phyloP scores from a whole-genome alignment of 495 filamentous ascomycete species.

The Penicillium canariense region DNA sequence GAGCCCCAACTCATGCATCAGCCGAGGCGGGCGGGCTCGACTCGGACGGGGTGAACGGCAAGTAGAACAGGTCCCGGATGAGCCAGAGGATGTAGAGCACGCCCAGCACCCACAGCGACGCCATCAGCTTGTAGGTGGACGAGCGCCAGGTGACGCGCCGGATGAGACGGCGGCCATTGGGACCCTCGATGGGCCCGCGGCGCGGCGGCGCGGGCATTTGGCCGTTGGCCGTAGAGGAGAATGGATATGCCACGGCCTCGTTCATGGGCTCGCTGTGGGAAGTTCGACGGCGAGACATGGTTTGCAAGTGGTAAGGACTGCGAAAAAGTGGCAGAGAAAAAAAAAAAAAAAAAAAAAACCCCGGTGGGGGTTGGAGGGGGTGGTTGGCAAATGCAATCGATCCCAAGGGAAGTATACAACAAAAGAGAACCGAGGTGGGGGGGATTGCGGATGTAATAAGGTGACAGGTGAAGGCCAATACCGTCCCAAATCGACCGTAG shows the following conservation, averaged over 20 bases:
- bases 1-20: constrained; percentile 8
- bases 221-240: constrained; percentile 26
- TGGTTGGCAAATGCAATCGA: too few species aligned
- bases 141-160: constrained; percentile 52
- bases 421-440: too few species aligned
- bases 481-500: too few species aligned
- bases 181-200: constrained; percentile 47
- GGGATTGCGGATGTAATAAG: too few species aligned
- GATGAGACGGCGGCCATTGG: constrained; percentile 43
- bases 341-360: too few species aligned
- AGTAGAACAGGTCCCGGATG: constrained; percentile 46
- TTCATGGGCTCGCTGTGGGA: constrained; percentile 45
- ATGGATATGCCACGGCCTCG: constrained; percentile 39
- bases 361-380: too few species aligned
- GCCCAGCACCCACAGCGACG: constrained; percentile 46
- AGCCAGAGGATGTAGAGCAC: constrained; percentile 49
- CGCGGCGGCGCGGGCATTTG: constrained; percentile 12
- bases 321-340: too few species aligned
- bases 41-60: constrained; percentile 33
- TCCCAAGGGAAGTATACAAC: too few species aligned
- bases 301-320: too few species aligned
- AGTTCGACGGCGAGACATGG: constrained; percentile 45
- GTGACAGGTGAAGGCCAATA: too few species aligned
- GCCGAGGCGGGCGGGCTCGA: constrained; percentile 7
- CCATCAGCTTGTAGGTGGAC: constrained; percentile 49